Conservation (phyloP, 345 rosid species). For the Microcos paniculata region DNA sequence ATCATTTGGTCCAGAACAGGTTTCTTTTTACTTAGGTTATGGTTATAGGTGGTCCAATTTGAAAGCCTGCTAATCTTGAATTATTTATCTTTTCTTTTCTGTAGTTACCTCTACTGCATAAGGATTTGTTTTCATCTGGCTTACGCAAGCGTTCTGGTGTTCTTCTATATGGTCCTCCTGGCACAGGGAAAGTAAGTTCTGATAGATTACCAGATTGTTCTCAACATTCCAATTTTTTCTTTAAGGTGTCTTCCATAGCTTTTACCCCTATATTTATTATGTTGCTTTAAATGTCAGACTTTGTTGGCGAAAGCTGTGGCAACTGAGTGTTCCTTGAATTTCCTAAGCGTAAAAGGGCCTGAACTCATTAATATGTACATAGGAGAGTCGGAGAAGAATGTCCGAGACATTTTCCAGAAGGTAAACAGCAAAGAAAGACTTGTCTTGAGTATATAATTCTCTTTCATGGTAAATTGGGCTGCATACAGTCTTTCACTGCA, state of each 20-base stretch:
- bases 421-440: slow-evolving; percentile 32
- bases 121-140: slow-evolving; percentile 91
- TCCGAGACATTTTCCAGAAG: slow-evolving; percentile 94
- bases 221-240: slow-evolving; percentile 1
- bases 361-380: slow-evolving; percentile 99
- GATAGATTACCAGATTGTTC: slow-evolving; percentile 15
- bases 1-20: neutral
- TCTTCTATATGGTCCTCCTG: slow-evolving; percentile 98
- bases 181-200: slow-evolving; percentile 82
- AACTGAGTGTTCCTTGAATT: slow-evolving; percentile 92
- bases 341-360: slow-evolving; percentile 96
- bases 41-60: neutral
- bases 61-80: slow-evolving; percentile 7
- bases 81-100: slow-evolving; percentile 8
- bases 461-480: slow-evolving; percentile 1
- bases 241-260: slow-evolving; percentile 9
- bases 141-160: slow-evolving; percentile 97
- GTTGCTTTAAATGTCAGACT: slow-evolving; percentile 53
- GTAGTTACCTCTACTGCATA: slow-evolving; percentile 88
- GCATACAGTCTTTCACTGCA: neutral
- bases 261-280: slow-evolving; percentile 5
- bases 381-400: slow-evolving; percentile 97
- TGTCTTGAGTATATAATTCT: neutral
- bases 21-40: slow-evolving; percentile 9
- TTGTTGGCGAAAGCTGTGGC: slow-evolving; percentile 98